These are phyloP conservation scores for Staphylotrichum tortipilum DNA, from an alignment of 495 filamentous ascomycete genomes.

Conservation along the genomic window DNA sequence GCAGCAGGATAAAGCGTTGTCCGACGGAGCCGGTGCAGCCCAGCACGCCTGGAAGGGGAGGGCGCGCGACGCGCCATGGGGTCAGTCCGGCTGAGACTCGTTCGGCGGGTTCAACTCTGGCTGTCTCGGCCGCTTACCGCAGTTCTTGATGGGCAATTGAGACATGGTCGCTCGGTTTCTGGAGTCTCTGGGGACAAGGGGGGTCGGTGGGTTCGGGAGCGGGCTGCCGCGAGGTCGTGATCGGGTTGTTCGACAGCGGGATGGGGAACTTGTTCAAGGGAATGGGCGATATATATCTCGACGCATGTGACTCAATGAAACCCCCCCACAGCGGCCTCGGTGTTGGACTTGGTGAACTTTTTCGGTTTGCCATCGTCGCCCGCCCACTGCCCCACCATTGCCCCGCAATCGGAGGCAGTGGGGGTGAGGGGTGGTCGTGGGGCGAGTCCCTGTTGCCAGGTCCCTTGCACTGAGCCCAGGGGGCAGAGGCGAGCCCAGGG, in stretches of 20 bases:
- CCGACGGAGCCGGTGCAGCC: constrained; percentile 76
- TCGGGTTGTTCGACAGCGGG: too few relatives aligned
- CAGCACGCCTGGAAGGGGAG: constrained; percentile 59
- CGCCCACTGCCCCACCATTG: constrained; percentile 9
- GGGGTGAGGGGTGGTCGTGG: constrained; percentile 1
- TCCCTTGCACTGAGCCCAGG: too few relatives aligned
- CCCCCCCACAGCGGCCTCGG: neutral
- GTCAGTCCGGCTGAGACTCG: neutral
- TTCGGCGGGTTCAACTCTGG: neutral
- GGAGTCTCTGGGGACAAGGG: too few relatives aligned
- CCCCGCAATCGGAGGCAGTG: constrained; percentile 22
- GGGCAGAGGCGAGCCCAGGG: too few relatives aligned
- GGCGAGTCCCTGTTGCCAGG: too few relatives aligned
- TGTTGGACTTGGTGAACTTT: constrained; percentile 17
- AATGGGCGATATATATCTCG: neutral
- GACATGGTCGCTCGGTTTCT: constrained; percentile 21
- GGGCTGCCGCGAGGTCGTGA: too few relatives aligned
- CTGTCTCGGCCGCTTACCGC: constrained; percentile 31
- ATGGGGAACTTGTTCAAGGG: too few relatives aligned
- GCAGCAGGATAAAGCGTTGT: constrained; percentile 75
- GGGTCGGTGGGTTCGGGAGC: too few relatives aligned
- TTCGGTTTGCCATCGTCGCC: constrained; percentile 1
- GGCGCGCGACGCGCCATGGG: neutral
- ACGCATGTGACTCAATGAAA: constrained; percentile 15
- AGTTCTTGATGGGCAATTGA: constrained; percentile 44